Evolutionary conservation across 202 grass and related monocot genomes (phyloP).

Genomic region (Brachypodium distachyon): DNA sequence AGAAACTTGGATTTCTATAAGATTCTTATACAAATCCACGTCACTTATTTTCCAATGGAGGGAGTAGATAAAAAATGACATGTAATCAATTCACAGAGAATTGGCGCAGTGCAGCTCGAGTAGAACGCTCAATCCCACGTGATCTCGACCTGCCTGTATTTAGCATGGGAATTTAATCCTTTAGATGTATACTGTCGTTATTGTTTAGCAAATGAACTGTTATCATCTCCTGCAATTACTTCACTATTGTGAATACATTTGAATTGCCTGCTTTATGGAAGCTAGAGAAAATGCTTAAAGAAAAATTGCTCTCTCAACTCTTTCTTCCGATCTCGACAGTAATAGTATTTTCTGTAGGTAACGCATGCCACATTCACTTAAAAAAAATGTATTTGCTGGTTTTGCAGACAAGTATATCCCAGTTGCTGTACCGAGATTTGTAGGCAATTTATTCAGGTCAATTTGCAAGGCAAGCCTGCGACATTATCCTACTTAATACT

Average conservation of each 20-base stretch:
- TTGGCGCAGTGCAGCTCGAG: background rate
- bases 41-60: too few relatives aligned
- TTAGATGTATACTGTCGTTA: background rate
- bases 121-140: background rate
- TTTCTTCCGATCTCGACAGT: slow-evolving; percentile 49
- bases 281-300: slow-evolving; percentile 86
- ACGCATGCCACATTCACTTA: slow-evolving; percentile 9
- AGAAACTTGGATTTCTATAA: too few relatives aligned
- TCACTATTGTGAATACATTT: slow-evolving; percentile 10
- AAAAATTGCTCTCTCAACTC: slow-evolving; percentile 63
- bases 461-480: background rate
- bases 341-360: slow-evolving; percentile 78
- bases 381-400: background rate
- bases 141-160: background rate
- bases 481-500: background rate
- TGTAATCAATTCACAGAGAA: background rate
- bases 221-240: background rate
- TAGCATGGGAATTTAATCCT: background rate
- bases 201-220: background rate
- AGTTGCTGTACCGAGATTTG: background rate
- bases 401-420: background rate
- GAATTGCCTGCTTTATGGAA: slow-evolving; percentile 31
- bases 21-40: too few relatives aligned
- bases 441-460: background rate
- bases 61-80: background rate